Conservation (phyloP, 129 eudicot genomes). For the Calendula officinalis region DNA sequence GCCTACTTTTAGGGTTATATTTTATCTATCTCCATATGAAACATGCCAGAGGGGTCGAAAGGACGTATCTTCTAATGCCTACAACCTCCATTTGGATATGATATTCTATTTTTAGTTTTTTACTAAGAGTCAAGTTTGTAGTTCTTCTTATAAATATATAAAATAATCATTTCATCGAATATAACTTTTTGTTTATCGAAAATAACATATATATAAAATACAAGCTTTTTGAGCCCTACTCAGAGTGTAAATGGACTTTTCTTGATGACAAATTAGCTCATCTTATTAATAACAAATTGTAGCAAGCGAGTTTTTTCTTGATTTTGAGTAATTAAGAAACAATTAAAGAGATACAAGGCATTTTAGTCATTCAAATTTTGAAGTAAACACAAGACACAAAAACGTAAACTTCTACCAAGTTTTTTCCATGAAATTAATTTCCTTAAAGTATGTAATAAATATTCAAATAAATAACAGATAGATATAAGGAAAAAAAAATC, state of each 20-base stretch:
- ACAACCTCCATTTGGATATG: neutral
- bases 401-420: neutral
- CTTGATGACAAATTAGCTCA: neutral
- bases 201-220: too few relatives aligned
- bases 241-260: too few relatives aligned
- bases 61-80: neutral
- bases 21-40: neutral
- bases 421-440: neutral
- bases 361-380: neutral
- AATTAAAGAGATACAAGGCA: slow-evolving; percentile 3
- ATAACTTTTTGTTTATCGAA: too few relatives aligned
- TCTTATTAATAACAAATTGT: neutral
- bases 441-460: neutral
- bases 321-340: neutral
- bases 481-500: slow-evolving; percentile 10
- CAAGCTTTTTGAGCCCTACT: too few relatives aligned
- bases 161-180: too few relatives aligned
- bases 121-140: too few relatives aligned
- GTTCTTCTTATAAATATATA: too few relatives aligned
- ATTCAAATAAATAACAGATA: neutral
- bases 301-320: neutral
- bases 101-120: too few relatives aligned
- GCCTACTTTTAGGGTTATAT: too few relatives aligned
- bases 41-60: neutral
- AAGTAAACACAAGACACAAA: neutral